Base-by-base conservation (phyloP, 2,329 filamentous ascomycete species). In the Decorospora gaudefroyi region DNA sequence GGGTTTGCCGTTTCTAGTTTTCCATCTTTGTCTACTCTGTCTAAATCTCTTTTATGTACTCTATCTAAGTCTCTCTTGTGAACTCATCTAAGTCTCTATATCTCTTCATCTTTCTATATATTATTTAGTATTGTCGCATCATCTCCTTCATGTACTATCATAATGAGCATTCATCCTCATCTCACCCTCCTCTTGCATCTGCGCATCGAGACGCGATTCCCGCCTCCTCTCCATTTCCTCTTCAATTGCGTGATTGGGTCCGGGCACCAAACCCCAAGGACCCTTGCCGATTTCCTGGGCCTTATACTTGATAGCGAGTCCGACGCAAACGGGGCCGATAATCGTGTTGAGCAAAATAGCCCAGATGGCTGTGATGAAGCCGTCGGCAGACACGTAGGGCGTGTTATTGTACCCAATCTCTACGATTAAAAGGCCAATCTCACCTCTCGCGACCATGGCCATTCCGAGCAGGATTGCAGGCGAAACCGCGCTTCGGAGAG, bases 361-460 rank as follows among this genome's bases (percentile, higher is more conserved):
- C 61, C 53, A 62, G 10, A 63, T 55, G 3, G 54, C 55, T 9
- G 57, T 62, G 29, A 61, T 46, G 19, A 61, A 63, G 1, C 53
- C 58, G 12, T 51, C 49, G 5, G 55, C 42, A 12, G 49, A 54
- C 1, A 61, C 59, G 32, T 65, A 63, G 4, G 49, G 39, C 2
- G 59, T 63, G 15, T 58, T 60, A 43, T 60, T 64, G 29, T 63
- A 64, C 0, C 53, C 62, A 16, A 65, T 62, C 31, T 63, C 52
- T 6, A 63, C 58, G 13, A 64, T 61, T 9, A 65, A 45, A 7
- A 65, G 45, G 11, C 62, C 59, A 19, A 67, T 65, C 15, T 67
- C 61, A 15, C 59, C 62, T 19, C 61, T 52, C 18, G 61, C 59
- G 6, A 67, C 56, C 61, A 55, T 49, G 6, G 62, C 58, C 40